Base-by-base conservation (phyloP, 805 yeast species). In the Ogataea ramenticola region DNA sequence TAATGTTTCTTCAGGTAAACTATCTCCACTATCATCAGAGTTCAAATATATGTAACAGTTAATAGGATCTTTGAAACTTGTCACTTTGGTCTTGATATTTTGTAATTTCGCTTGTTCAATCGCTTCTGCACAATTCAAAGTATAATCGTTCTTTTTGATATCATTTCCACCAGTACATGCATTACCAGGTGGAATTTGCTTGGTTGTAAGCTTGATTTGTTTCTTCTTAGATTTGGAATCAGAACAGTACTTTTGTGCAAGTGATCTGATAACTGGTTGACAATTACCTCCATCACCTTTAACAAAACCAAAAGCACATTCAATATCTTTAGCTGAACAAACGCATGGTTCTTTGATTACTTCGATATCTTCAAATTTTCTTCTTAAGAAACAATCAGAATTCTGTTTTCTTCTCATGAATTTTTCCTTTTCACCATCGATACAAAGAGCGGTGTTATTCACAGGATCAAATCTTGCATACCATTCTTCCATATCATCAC, bases 321-420 rank as follows among this genome's bases (percentile, higher is more conserved):
- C 95, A 48, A 74, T 80, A 57, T 88, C 96, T 6, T 55, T 51
- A n/a, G 65, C 71, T 0, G 77, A 62, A 66, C 96, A 87, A 9
- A 66, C 64, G 60, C 96, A 87, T 9, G 74, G 61, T 43, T 75
- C 82, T 46, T 75, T 79, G 22, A 57, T 53, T 9, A 69, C 60
- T 40, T 66, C 61, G 9, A 77, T 57, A 50, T 77, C 80, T 21
- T 67, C 67, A 50, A 64, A 76, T 16, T 72, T 54, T 38, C 67
- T 66, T 44, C 68, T 68, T 12, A 78, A 76, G 57, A 75, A 75
- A 67, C 96, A 88, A 46, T 78, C 56, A 1, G 90, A 75, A 38
- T 72, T 75, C 39, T 70, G 69, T 53, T 79, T 80, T 65, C 95
- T 77, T 60, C 95, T 72, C 39, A 51, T 58, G 56, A 78, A 81